These are phyloP conservation scores for Escovopsis sp. DNA, from an alignment of 2,329 filamentous ascomycete species.

Conservation along the genomic window DNA sequence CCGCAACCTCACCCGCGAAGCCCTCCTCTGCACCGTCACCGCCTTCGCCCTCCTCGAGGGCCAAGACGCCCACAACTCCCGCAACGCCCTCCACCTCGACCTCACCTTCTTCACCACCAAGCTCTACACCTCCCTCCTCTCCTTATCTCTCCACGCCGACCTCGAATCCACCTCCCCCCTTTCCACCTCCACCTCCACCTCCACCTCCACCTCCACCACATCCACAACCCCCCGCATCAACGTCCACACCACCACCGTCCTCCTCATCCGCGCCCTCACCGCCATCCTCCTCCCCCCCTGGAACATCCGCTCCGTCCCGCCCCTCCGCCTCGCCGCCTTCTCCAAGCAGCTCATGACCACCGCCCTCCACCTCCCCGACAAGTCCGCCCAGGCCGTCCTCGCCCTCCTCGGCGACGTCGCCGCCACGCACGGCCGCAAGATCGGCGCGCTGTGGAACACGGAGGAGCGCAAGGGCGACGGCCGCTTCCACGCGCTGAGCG, in stretches of 20 bases:
- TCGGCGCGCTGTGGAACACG: slow-evolving; percentile 80
- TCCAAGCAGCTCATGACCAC: slow-evolving; percentile 77
- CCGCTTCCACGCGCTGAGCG: slow-evolving; percentile 57
- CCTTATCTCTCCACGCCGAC: slow-evolving; percentile 66
- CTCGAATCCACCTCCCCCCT: slow-evolving; percentile 75
- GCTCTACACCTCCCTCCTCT: slow-evolving; percentile 73
- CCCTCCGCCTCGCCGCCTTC: slow-evolving; percentile 77
- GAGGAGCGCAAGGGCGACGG: slow-evolving; percentile 90
- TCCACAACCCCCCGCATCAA: slow-evolving; percentile 53
- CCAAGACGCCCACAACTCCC: slow-evolving; percentile 78
- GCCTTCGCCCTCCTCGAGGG: slow-evolving; percentile 92
- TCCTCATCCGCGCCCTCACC: slow-evolving; percentile 75
- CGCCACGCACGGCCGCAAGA: slow-evolving; percentile 67
- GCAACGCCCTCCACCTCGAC: slow-evolving; percentile 70
- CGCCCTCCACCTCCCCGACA: slow-evolving; percentile 77
- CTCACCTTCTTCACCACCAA: slow-evolving; percentile 90
- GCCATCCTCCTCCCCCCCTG: slow-evolving; percentile 64
- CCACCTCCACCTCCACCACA: slow-evolving; percentile 9
- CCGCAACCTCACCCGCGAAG: slow-evolving; percentile 70
- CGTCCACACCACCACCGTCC: slow-evolving; percentile 83
- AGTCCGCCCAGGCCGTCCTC: slow-evolving; percentile 67
- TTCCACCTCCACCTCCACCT: slow-evolving; percentile 18
- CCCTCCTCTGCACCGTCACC: slow-evolving; percentile 86
- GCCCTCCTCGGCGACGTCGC: slow-evolving; percentile 64
- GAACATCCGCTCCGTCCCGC: slow-evolving; percentile 60